Evolutionary conservation across 2,329 filamentous ascomycete species (phyloP).

Genomic region (Venturia aucupariae): DNA sequence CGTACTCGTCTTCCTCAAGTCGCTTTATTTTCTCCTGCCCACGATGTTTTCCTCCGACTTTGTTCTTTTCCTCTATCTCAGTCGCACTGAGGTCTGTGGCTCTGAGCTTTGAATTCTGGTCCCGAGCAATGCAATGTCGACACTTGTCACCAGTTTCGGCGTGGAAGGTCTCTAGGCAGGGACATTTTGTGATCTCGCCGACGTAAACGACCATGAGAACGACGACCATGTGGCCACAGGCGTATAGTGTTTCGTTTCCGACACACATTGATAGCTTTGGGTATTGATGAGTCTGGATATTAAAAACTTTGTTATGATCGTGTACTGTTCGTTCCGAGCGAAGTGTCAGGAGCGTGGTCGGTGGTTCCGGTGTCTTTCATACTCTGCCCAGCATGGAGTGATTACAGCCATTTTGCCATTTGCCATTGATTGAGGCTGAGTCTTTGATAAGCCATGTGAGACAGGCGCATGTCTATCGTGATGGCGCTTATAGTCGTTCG

Average conservation of each 20-base stretch:
- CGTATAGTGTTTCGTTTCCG: neutral
- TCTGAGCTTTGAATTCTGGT: neutral
- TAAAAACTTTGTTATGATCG: no score
- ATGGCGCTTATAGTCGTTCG: neutral
- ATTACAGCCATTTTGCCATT: neutral
- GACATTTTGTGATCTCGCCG: neutral
- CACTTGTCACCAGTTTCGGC: neutral
- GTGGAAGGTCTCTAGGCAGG: neutral
- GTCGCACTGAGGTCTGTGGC: neutral
- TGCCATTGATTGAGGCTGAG: neutral
- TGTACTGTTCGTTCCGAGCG: neutral
- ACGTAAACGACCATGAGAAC: neutral
- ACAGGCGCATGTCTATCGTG: neutral
- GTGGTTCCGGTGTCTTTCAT: neutral
- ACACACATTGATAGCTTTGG: neutral
- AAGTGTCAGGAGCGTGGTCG: no score
- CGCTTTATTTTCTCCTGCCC: neutral
- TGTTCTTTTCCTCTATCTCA: neutral
- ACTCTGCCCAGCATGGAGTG: neutral
- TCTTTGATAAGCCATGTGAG: neutral
- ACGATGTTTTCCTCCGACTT: neutral
- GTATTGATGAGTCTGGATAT: neutral
- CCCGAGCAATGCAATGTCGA: neutral
- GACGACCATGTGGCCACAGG: neutral
- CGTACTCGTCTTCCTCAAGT: neutral